phyloP scores from a whole-genome alignment of 2,329 filamentous ascomycete species.

The Alternaria tenuissima region DNA sequence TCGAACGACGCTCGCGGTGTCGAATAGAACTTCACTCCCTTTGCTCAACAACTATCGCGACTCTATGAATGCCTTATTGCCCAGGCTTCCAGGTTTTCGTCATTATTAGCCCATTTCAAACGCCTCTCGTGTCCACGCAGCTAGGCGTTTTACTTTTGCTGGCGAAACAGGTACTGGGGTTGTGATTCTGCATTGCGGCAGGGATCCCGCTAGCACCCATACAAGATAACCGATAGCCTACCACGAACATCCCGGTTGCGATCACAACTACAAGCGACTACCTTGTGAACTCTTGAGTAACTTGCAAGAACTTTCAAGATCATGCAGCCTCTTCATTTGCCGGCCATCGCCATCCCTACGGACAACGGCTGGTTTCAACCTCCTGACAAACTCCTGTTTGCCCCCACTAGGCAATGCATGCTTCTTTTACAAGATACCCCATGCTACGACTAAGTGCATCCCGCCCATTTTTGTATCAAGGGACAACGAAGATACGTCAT shows the following conservation, averaged over 20 bases:
- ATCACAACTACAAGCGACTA: slow-evolving; percentile 21
- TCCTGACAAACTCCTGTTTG: slow-evolving; percentile 5
- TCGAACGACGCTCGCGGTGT: background rate
- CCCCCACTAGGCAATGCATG: slow-evolving; percentile 29
- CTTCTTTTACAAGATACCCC: slow-evolving; percentile 27
- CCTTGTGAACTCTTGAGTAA: slow-evolving; percentile 23
- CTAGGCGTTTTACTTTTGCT: slow-evolving; percentile 28
- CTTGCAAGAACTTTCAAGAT: slow-evolving; percentile 29
- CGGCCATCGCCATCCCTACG: slow-evolving; percentile 14
- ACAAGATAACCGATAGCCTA: slow-evolving; percentile 25
- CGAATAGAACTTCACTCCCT: background rate
- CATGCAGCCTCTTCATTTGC: slow-evolving; percentile 14
- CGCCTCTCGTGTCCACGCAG: slow-evolving; percentile 7
- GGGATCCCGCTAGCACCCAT: slow-evolving; percentile 34
- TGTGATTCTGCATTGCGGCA: slow-evolving; percentile 22
- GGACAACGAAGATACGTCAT: slow-evolving; percentile 37
- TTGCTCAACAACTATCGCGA: background rate
- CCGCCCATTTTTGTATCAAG: slow-evolving; percentile 10
- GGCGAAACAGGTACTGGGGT: slow-evolving; percentile 28
- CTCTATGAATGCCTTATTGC: background rate
- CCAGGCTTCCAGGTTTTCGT: slow-evolving; percentile 12
- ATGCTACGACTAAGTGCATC: slow-evolving; percentile 20
- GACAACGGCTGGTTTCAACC: slow-evolving; percentile 13
- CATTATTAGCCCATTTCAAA: slow-evolving; percentile 24
- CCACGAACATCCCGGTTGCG: slow-evolving; percentile 25